Evolutionary conservation across 2,329 filamentous ascomycete genomes (phyloP), one percentile per base, ranked within the genome.

Genomic region (Ceratocystis cubensis): DNA sequence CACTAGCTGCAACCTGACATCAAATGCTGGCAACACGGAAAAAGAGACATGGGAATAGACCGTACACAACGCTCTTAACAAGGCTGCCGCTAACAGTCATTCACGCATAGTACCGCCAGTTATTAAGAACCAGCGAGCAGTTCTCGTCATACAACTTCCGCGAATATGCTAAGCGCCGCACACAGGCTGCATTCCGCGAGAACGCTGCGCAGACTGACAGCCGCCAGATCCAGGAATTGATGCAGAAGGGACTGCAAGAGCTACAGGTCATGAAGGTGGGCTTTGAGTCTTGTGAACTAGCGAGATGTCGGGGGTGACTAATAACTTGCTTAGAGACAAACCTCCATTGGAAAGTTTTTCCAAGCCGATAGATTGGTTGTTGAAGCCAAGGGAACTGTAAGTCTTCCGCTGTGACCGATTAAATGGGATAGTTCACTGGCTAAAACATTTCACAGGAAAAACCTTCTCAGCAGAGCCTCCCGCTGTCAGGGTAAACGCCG

Each of bases 121-220:
- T 99, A 72, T 81, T 97, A 73, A 88, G 92, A 72, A 88, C 94
- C 76, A 86, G 91, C 69, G 82, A 83, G 69, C 89, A 96, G 74
- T 97, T 99, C 76, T 84, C 91, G 69, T 85, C 88, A 71, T 99
- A 97, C 81, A 99, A 97, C 79, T 99, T 96, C 82, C 86, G 94
- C 78, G 93, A 96, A 76, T 99, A 99, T 77, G 92, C 94, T 65
- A 88, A 87, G 77, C 87, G 94, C 74, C 85, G 93, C 76, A 96
- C 94, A 75, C 84, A 84, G 75, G 94, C 97, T 79, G 87, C 90
- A 3, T 99, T 97, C 77, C 84, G 88, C 72, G 91, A 96, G 75
- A 83, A 95, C 76, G 82, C 84, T 76, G 75, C 77, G 66, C 87
- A 91, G 72, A 78, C 84, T 59, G 94, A 96, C 73, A 81, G 84